Evolutionary conservation across 2,329 filamentous ascomycete species (phyloP).

Genomic region (Beauveria pseudobassiana): DNA sequence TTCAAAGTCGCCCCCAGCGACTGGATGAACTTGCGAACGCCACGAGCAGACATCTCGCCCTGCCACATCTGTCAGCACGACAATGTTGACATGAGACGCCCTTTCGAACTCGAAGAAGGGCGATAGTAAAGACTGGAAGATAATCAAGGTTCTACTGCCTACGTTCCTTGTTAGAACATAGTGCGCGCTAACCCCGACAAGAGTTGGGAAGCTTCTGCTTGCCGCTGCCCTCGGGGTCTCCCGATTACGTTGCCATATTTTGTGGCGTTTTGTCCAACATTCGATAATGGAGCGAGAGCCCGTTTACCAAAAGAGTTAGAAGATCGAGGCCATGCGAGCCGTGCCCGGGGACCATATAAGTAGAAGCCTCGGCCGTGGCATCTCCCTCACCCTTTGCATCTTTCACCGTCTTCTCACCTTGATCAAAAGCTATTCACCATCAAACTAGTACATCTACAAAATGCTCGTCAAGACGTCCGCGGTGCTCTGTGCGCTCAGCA

Average conservation of each 20-base stretch:
- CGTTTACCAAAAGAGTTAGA: neutral
- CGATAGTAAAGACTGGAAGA: neutral
- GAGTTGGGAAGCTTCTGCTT: neutral
- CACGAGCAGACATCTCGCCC: neutral
- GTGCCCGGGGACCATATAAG: neutral
- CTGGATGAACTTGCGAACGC: neutral
- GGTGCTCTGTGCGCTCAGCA: neutral
- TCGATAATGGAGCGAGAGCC: neutral
- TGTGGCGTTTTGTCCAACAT: slow-evolving; percentile 1
- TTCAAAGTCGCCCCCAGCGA: neutral
- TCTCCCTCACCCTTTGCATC: neutral
- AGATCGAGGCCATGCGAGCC: neutral
- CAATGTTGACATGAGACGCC: neutral
- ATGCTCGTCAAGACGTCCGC: slow-evolving; percentile 1
- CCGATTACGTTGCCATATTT: neutral
- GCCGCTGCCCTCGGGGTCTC: too few relatives aligned
- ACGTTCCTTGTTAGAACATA: too few relatives aligned
- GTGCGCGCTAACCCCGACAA: neutral
- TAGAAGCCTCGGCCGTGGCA: neutral
- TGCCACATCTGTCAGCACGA: neutral
- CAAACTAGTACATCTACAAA: too few relatives aligned
- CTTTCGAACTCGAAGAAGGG: too few relatives aligned
- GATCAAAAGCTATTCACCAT: neutral
- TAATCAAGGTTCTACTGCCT: neutral
- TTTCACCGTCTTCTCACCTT: neutral